phyloP scores from a whole-genome alignment of 192 early-diverging fungal species.

The Helicostylum pulchrum region DNA sequence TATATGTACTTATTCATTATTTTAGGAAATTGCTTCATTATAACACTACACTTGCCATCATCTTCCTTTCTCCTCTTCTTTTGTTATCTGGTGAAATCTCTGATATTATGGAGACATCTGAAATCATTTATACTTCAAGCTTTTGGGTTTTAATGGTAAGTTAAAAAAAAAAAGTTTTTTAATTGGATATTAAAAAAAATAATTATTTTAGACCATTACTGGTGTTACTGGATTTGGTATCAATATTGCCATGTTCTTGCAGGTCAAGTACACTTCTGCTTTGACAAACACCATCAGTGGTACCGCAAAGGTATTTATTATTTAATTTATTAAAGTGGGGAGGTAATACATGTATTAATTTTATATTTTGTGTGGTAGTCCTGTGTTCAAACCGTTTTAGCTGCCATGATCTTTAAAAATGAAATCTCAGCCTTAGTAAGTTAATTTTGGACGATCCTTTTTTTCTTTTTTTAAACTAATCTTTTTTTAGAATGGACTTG shows the following conservation, averaged over 20 bases:
- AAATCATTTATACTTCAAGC: constrained; percentile 39
- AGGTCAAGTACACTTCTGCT: constrained; percentile 67
- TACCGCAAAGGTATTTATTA: constrained; percentile 48
- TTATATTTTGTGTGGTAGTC: constrained; percentile 18
- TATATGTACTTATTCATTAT: background rate
- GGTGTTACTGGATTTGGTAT: constrained; percentile 63
- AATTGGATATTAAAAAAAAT: background rate
- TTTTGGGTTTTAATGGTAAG: constrained; percentile 62
- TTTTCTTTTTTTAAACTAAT: constrained; percentile 6
- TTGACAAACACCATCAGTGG: constrained; percentile 69
- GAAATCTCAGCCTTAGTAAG: constrained; percentile 56
- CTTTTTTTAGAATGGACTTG: constrained; percentile 48
- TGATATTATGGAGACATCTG: constrained; percentile 45
- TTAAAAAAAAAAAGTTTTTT: background rate
- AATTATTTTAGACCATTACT: constrained; percentile 39
- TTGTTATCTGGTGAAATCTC: constrained; percentile 56
- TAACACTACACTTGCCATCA: constrained; percentile 60
- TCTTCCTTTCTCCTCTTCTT: constrained; percentile 55
- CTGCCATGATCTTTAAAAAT: constrained; percentile 60
- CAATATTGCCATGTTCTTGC: constrained; percentile 69
- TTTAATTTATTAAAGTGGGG: background rate
- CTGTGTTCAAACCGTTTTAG: constrained; percentile 63
- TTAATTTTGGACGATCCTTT: constrained; percentile 1
- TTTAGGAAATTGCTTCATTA: constrained; percentile 62
- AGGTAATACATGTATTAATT: background rate